Conservation (phyloP, 345 rosid species). For the Aquilaria sinensis region DNA sequence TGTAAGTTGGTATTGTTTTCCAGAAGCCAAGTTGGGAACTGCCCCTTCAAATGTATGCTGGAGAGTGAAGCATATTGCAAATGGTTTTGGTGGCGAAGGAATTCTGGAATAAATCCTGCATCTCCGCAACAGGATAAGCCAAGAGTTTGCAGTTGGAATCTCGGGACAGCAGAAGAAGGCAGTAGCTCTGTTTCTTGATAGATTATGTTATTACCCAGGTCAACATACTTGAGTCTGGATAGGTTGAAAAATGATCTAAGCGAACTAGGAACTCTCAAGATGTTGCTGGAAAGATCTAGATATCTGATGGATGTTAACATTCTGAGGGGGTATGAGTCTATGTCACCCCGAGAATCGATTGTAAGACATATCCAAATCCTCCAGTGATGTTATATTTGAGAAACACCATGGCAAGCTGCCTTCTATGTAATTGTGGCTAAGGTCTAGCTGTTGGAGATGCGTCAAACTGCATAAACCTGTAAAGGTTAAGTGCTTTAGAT, state of each 20-base stretch:
- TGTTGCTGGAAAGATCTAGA: neutral
- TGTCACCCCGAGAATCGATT: slow-evolving; percentile 8
- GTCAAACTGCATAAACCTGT: slow-evolving; percentile 10
- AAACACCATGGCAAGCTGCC: slow-evolving; percentile 10
- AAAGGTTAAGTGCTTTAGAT: too few relatives aligned
- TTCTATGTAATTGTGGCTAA: neutral
- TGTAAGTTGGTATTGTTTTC: slow-evolving; percentile 17
- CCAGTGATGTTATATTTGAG: neutral
- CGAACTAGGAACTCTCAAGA: slow-evolving; percentile 3
- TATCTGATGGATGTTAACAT: neutral
- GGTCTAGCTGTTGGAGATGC: slow-evolving; percentile 2
- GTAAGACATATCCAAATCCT: neutral
- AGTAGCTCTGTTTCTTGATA: neutral
- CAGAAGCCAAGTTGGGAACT: slow-evolving; percentile 26
- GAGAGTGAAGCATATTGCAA: neutral
- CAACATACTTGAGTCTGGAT: too few relatives aligned
- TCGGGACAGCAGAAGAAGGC: neutral
- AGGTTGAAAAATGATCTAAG: slow-evolving; percentile 4
- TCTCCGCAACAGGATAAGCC: neutral
- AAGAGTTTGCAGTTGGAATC: neutral
- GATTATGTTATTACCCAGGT: neutral
- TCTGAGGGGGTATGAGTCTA: neutral
- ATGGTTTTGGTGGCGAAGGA: slow-evolving; percentile 11
- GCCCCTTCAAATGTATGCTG: neutral
- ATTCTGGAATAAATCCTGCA: slow-evolving; percentile 10